A percentile compares a stretch with the other conserved stretches of the same genome.
phyloP scores from a whole-genome alignment of 2,329 filamentous ascomycete genomes.

The Aspergillus puulaauensis region DNA sequence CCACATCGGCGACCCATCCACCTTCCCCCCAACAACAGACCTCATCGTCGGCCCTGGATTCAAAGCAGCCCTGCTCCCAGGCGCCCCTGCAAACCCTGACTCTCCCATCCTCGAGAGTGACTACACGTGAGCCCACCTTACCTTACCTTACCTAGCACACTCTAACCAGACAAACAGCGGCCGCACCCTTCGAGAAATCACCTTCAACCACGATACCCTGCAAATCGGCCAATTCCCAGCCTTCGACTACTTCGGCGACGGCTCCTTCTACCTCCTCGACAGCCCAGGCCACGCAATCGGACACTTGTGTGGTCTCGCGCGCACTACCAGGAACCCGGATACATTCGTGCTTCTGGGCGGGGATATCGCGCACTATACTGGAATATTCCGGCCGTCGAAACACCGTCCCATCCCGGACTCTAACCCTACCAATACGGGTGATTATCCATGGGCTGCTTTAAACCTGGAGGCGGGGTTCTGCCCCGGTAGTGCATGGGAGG shows the following conservation, averaged over 20 bases:
- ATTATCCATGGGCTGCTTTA: too few relatives aligned
- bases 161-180: neutral
- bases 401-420: constrained; percentile 3
- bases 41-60: constrained; percentile 27
- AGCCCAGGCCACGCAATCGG: constrained; percentile 36
- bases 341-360: constrained; percentile 30
- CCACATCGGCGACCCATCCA: constrained; percentile 26
- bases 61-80: constrained; percentile 16
- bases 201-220: constrained; percentile 5
- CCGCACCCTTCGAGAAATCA: constrained; percentile 21
- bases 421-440: neutral
- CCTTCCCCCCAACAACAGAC: constrained; percentile 23
- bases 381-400: constrained; percentile 32
- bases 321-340: constrained; percentile 20
- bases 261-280: constrained; percentile 54
- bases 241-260: constrained; percentile 56
- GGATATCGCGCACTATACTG: constrained; percentile 26
- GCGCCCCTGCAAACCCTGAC: constrained; percentile 21
- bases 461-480: constrained; percentile 1
- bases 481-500: constrained; percentile 8
- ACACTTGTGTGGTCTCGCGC: constrained; percentile 28
- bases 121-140: constrained; percentile 10
- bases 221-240: constrained; percentile 36
- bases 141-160: neutral
- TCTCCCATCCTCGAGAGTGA: constrained; percentile 15